Evolutionary conservation across 768 basidiomycete species (phyloP).

Genomic region (Mrakia gelida): DNA sequence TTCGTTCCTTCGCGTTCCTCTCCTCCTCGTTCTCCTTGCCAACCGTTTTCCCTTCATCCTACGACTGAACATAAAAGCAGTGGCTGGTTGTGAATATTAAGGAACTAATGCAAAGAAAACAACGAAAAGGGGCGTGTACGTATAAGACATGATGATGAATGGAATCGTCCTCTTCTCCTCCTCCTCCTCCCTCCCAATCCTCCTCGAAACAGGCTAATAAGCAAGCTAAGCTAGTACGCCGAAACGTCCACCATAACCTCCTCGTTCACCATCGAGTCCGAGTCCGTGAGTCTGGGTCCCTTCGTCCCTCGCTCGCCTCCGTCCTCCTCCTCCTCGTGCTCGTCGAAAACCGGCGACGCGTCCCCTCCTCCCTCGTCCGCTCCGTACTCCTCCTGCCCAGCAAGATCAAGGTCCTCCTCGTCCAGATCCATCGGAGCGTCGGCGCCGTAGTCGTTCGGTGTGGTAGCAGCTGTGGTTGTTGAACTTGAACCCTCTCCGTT

Average conservation of each 20-base stretch:
- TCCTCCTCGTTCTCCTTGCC: no score
- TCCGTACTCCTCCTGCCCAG: not conserved
- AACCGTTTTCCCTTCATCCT: no score
- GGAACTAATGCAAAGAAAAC: no score
- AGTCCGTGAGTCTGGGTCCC: not conserved
- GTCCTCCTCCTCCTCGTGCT: not conserved
- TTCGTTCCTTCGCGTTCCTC: no score
- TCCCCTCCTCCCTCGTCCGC: not conserved
- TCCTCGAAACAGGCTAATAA: not conserved
- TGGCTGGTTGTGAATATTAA: no score
- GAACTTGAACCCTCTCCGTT: not conserved
- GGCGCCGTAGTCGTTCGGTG: not conserved
- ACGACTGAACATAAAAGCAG: no score
- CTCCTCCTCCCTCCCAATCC: not conserved
- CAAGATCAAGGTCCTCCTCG: not conserved
- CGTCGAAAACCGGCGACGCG: not conserved
- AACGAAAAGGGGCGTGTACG: no score
- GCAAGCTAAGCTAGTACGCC: not conserved
- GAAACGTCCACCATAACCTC: not conserved
- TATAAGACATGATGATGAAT: no score
- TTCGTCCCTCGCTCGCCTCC: not conserved
- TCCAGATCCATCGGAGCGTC: constrained; percentile 6
- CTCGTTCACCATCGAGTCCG: not conserved
- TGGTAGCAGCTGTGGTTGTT: not conserved
- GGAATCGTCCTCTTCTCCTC: not conserved